These are phyloP conservation scores for Trematosphaeria pertusa DNA, from an alignment of 2,329 filamentous ascomycete genomes.

Conservation along the genomic window DNA sequence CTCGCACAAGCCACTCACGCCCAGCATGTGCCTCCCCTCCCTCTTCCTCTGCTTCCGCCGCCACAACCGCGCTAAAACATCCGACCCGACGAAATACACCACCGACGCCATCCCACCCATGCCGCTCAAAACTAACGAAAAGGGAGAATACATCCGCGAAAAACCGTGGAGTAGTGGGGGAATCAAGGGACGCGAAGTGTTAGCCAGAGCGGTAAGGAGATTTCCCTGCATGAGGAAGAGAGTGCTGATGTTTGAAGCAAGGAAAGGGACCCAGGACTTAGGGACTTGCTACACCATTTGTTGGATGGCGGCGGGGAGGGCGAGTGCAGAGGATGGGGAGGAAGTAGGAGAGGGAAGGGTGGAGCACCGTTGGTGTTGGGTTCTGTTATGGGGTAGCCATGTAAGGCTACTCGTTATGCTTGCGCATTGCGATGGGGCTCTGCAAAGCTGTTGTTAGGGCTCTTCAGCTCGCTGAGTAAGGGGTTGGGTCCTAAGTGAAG, in stretches of 20 bases:
- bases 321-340: conserved; percentile 4
- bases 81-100: neutral
- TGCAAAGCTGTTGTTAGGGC: no score
- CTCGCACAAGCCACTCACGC: no score
- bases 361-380: conserved; percentile 4
- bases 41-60: neutral
- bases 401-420: no score
- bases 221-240: neutral
- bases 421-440: no score
- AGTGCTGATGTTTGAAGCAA: conserved; percentile 6
- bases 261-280: conserved; percentile 1
- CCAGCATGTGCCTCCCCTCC: neutral
- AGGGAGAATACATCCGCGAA: conserved; percentile 12
- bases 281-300: neutral
- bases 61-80: neutral
- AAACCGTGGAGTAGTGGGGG: conserved; percentile 14
- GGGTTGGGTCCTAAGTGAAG: no score
- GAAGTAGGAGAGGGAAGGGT: conserved; percentile 1
- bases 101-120: conserved; percentile 9
- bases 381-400: no score
- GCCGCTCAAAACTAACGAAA: conserved; percentile 8
- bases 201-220: conserved; percentile 5
- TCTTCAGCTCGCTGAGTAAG: no score
- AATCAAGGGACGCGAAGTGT: neutral
- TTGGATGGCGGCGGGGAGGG: conserved; percentile 6